Evolutionary conservation across 2,329 filamentous ascomycete species (phyloP), one percentile per base, ranked within the genome.

Genomic region (Fusarium redolens): DNA sequence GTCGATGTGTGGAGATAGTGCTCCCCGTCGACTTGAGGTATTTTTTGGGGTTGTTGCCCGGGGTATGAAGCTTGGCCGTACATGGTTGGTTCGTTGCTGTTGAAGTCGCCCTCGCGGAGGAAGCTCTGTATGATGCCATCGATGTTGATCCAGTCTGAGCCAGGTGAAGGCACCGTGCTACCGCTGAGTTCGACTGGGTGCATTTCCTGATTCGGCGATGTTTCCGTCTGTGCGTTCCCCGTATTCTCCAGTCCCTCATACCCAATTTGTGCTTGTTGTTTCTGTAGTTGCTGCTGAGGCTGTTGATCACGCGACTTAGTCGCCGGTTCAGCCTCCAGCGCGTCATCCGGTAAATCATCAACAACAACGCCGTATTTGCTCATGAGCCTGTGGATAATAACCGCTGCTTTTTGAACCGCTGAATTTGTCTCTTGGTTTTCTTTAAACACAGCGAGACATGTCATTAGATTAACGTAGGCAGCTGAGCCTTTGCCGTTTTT

Each of bases 371-470:
- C 81, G 52, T 87, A 80, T 20, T 83, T 81, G 61, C 83, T 82
- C 83, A 86, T 86, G 17, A 87, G 73, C 38, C 81, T 82, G 45
- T 85, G 77, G 0, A 87, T 83, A 15, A 87, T 84, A 0, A 81
- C 81, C 12, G 81, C 81, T 1, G 86, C 86, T 30, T 84, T 83
- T 38, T 82, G 80, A 0, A 87, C 85, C 0, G 86, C 85, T 72
- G 82, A 85, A 30, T 87, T 87, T 0, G 85, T 87, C 65, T 85
- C 85, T 55, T 86, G 82, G 35, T 88, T 87, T 38, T 86, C 83
- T 18, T 81, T 75, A 30, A 88, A 86, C 0, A 87, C 82, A 0
- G 81, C 81, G 2, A 88, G 72, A 61, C 86, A 88, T 0, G 82
- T 84, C 33, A 81, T 79, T 0, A 88, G 78, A 48, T 79, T 80